Evolutionary conservation across 257 asterid genomes (phyloP).

Genomic region (Cynanchum wilfordii): DNA sequence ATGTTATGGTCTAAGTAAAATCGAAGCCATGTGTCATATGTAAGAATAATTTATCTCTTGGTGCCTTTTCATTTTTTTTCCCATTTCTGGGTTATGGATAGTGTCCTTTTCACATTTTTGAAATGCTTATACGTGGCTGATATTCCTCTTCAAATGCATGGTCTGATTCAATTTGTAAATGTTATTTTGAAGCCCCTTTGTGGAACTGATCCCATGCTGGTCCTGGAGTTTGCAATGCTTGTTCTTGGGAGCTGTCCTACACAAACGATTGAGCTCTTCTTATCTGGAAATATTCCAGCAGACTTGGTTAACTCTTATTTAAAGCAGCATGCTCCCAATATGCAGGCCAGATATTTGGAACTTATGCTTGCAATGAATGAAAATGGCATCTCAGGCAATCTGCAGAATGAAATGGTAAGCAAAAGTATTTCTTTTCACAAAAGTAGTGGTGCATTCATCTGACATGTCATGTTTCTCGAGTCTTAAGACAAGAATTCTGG

Average conservation of each 20-base stretch:
- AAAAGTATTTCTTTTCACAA: constrained; percentile 18
- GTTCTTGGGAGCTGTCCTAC: constrained; percentile 92
- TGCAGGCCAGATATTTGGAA: constrained; percentile 94
- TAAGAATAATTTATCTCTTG: not conserved
- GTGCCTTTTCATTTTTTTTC: not conserved
- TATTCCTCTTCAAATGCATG: not conserved
- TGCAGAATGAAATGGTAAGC: constrained; percentile 95
- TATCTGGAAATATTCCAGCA: constrained; percentile 96
- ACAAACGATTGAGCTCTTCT: constrained; percentile 86
- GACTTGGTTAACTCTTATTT: constrained; percentile 88
- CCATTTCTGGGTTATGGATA: not conserved
- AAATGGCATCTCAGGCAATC: constrained; percentile 73
- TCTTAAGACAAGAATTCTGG: not conserved
- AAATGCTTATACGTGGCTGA: not conserved
- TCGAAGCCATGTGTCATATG: not conserved
- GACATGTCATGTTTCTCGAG: not conserved
- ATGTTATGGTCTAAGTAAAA: not conserved
- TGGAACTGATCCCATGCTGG: constrained; percentile 87
- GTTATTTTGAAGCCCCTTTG: constrained; percentile 70
- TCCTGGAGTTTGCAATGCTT: constrained; percentile 89
- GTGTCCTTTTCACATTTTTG: not conserved
- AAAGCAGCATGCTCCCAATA: constrained; percentile 88
- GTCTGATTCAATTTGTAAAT: constrained; percentile 1
- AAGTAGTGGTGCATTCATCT: constrained; percentile 6
- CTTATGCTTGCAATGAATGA: constrained; percentile 91